Base-by-base conservation (phyloP, 345 rosid genomes). In the Camelina hispida region DNA sequence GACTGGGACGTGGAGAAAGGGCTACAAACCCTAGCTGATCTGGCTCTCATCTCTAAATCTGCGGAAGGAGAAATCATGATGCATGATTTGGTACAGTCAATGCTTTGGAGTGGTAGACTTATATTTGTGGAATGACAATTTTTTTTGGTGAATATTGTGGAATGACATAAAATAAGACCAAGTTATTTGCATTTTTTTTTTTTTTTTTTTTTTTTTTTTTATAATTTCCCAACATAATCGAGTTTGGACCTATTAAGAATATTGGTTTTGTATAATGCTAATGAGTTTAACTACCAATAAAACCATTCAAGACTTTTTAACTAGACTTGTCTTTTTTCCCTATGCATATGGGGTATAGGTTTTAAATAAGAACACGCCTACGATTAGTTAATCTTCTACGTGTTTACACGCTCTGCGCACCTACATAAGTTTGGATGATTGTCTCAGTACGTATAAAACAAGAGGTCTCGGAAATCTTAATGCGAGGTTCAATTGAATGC, bases 1-100 rank as follows among this genome's bases (percentile, higher is more conserved):
- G 59, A 66, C 13, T 51, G 59, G 71, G 47, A 66, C 30, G 71
- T 38, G 7, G 71, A 66, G 71, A 53, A 22, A 9, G 28, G n/a
- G 58, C 11, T 53, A 20, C 58, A 53, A 53, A 53, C 30, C 30
- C 32, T 53, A 8, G 57, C 2, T 52, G 32, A 52, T 7, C 0
- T 18, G 57, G 30, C 14, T 9, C 40, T 28, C 20, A 25, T 59
- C 22, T 30, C 32, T 13, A 38, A 0, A 38, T n/a, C 25, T 59
- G 10, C 0, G 8, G 23, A 28, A 1, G 47, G 47, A 9, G 25
- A 13, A 15, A 34, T 59, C 11, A 14, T 8, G 9, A 32, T 52
- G 32, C 57, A 52, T 6, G 11, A 22, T 52, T 52, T 52, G 52
- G 2, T 35, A 35, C 35, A 32, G 7, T 32, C 8, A 32, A 32